A percentile compares a stretch with the other conserved stretches of the same genome.
Conservation (phyloP, 2,329 filamentous ascomycete species). For the Colletotrichum liriopes region DNA sequence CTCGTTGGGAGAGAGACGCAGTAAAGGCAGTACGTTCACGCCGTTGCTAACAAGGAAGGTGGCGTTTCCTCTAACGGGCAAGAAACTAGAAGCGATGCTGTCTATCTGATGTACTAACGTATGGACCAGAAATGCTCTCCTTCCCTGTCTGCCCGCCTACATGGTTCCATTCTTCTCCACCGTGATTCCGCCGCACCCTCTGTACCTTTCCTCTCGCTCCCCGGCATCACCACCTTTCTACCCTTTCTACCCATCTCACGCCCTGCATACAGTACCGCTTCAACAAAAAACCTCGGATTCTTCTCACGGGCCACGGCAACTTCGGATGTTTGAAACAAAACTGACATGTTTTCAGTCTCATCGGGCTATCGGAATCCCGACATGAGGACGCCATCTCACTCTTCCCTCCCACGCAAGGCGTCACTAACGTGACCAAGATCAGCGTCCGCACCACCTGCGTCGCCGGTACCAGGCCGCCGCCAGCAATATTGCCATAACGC, state of each 20-base stretch:
- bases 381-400: neutral
- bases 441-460: constrained; percentile 5
- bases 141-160: neutral
- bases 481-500: neutral
- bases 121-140: neutral
- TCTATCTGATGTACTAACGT: neutral
- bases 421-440: neutral
- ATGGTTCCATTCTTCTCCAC: constrained; percentile 13
- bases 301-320: constrained; percentile 7
- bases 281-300: constrained; percentile 7
- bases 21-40: neutral
- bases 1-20: neutral
- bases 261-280: neutral
- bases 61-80: neutral
- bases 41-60: neutral
- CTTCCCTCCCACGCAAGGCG: neutral
- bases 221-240: neutral
- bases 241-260: neutral
- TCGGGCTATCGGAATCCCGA: neutral
- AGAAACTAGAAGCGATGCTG: constrained; percentile 6
- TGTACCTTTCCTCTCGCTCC: neutral
- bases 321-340: constrained; percentile 26
- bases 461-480: neutral
- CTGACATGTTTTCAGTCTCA: constrained; percentile 5
- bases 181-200: neutral